phyloP scores from a whole-genome alignment of 176 grass and related monocot species.

The Stipa capillata region DNA sequence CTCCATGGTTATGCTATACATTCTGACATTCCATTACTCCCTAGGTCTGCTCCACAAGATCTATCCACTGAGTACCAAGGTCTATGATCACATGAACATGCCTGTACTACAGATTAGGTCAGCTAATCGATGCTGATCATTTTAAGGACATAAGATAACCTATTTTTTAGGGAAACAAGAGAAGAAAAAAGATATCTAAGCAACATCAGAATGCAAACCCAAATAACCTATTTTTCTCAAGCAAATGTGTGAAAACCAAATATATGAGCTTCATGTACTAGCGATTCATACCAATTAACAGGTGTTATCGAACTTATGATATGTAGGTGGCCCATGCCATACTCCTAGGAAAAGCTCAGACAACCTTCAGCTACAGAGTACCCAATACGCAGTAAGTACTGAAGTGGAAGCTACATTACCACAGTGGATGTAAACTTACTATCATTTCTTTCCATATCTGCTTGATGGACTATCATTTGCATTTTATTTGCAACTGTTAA shows the following conservation, averaged over 20 bases:
- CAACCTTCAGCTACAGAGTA: background rate
- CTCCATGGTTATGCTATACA: background rate
- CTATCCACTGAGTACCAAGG: background rate
- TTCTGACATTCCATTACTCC: background rate
- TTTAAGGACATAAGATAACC: background rate
- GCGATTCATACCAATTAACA: background rate
- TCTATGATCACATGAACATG: background rate
- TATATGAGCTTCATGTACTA: background rate
- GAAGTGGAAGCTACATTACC: background rate
- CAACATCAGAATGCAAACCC: background rate
- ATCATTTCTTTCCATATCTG: background rate
- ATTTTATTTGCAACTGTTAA: background rate
- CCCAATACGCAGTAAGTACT: background rate
- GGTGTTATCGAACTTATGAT: background rate
- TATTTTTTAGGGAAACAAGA: background rate
- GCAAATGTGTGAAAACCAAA: background rate
- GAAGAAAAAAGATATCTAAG: background rate
- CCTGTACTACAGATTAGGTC: background rate
- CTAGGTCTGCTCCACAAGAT: background rate
- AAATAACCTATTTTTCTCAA: background rate
- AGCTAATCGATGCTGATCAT: background rate
- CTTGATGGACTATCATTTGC: no score
- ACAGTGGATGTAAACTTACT: constrained; percentile 5
- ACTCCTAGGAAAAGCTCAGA: background rate
- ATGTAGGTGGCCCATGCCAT: background rate